Conservation (phyloP, 1,284 basidiomycete species). For the Puccinia horiana region DNA sequence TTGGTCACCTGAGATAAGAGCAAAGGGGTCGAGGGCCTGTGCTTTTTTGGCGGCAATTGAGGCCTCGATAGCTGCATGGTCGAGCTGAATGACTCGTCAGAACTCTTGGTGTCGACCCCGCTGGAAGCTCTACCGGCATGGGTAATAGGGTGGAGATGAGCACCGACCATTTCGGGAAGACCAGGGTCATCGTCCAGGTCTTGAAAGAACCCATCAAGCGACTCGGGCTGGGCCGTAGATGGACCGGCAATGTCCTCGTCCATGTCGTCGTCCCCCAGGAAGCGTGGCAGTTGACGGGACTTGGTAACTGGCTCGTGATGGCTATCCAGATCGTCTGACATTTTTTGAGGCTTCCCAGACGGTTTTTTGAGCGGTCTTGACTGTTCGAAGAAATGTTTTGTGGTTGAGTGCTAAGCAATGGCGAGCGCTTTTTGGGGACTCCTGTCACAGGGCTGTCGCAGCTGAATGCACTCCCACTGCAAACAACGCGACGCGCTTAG, state of each 20-base stretch:
- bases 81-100: background rate
- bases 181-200: background rate
- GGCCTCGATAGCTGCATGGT: conserved; percentile 37
- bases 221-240: background rate
- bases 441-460: background rate
- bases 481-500: too few species aligned
- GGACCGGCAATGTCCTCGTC: background rate
- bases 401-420: too few species aligned
- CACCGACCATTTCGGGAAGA: background rate
- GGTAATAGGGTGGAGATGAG: background rate
- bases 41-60: conserved; percentile 12
- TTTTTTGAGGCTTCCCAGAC: background rate
- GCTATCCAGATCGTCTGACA: background rate
- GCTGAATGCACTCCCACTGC: too few species aligned
- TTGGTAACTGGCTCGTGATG: background rate
- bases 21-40: conserved; percentile 3
- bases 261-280: background rate
- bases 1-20: background rate
- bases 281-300: background rate
- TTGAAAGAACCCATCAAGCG: background rate
- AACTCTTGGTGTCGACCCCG: too few species aligned
- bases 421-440: too few species aligned
- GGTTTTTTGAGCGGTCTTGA: too few species aligned
- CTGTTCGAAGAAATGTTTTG: too few species aligned
- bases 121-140: too few species aligned